A percentile compares a stretch with the other conserved stretches of the same genome.
Evolutionary conservation across 2,329 filamentous ascomycete genomes (phyloP).

Genomic region (Epichloe glyceriae): DNA sequence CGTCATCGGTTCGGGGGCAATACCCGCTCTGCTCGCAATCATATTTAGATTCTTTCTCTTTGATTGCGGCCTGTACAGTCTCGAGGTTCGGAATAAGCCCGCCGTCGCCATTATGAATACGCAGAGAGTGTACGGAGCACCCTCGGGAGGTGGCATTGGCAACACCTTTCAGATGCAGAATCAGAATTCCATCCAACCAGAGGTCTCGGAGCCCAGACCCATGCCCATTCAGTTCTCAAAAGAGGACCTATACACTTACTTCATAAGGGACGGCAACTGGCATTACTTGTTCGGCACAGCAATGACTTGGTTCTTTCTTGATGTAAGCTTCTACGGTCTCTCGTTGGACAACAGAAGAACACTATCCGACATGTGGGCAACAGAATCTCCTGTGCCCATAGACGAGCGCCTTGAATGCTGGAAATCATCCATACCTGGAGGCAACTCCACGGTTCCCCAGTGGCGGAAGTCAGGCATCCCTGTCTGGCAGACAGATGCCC

Average conservation of each 20-base stretch:
- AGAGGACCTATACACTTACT: conserved; percentile 35
- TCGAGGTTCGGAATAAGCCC: conserved; percentile 51
- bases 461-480: conserved; percentile 30
- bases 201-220: conserved; percentile 19
- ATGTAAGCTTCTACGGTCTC: conserved; percentile 41
- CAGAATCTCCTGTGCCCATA: conserved; percentile 19
- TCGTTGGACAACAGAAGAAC: conserved; percentile 30
- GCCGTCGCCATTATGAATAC: conserved; percentile 46
- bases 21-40: conserved; percentile 50
- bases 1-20: conserved; percentile 51
- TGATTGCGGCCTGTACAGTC: conserved; percentile 51
- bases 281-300: conserved; percentile 28
- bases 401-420: conserved; percentile 30
- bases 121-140: conserved; percentile 41
- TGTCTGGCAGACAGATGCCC: conserved; percentile 36
- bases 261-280: conserved; percentile 29
- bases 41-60: conserved; percentile 55
- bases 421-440: conserved; percentile 29
- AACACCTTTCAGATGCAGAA: conserved; percentile 12
- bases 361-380: conserved; percentile 26
- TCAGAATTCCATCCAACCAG: conserved; percentile 15
- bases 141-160: conserved; percentile 7
- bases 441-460: conserved; percentile 28
- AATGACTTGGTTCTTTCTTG: conserved; percentile 38
- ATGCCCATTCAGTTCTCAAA: conserved; percentile 36